These are phyloP conservation scores for Gardenia jasminoides DNA, from an alignment of 257 asterid species.

Conservation along the genomic window DNA sequence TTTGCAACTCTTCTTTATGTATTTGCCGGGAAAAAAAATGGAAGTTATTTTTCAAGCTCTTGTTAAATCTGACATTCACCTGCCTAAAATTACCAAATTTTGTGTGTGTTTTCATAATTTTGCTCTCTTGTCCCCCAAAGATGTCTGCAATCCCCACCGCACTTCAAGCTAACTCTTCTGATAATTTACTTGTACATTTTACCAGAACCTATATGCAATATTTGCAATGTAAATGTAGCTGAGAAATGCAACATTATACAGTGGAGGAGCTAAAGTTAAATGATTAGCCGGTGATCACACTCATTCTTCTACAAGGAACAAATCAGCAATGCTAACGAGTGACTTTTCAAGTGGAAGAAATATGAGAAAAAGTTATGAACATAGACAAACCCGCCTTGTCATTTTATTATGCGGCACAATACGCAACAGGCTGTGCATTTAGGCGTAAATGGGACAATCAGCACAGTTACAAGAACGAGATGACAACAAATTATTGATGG, in stretches of 20 bases:
- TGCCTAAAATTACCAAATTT: too few species aligned
- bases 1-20: not conserved
- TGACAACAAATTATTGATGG: not conserved
- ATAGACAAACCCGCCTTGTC: slow-evolving; percentile 19
- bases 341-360: not conserved
- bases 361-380: slow-evolving; percentile 9
- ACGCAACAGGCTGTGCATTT: not conserved
- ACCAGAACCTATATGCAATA: not conserved
- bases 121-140: too few species aligned
- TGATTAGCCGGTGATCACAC: not conserved
- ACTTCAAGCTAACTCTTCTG: not conserved
- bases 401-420: not conserved
- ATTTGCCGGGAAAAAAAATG: not conserved
- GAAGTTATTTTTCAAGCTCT: not conserved
- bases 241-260: not conserved
- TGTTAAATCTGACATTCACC: not conserved
- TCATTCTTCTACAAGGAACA: not conserved
- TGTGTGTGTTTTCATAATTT: not conserved
- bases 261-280: not conserved
- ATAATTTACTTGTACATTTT: too few species aligned
- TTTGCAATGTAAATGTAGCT: not conserved
- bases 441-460: not conserved
- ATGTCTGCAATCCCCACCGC: not conserved
- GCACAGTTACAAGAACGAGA: not conserved
- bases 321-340: not conserved